Evolutionary conservation across 176 grass and related monocot species (phyloP).

Genomic region (Avena sativa): DNA sequence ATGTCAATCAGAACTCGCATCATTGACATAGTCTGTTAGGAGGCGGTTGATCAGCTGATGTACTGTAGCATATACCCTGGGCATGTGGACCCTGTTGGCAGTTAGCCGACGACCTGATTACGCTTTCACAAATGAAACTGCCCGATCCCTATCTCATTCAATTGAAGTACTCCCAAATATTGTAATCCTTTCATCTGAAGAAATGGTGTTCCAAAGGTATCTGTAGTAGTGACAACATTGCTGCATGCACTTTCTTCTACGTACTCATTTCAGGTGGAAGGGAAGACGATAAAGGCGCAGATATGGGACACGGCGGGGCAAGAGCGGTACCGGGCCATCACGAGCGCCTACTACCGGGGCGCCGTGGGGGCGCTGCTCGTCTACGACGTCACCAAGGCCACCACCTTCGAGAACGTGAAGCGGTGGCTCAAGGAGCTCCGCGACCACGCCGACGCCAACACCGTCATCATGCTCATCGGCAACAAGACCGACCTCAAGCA

Average conservation of each 20-base stretch:
- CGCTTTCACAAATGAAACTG: background rate
- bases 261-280: conserved; percentile 60
- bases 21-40: conserved; percentile 12
- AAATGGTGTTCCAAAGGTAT: background rate
- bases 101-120: background rate
- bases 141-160: background rate
- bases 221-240: background rate
- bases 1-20: background rate
- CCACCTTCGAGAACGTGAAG: conserved; percentile 63
- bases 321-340: conserved; percentile 77
- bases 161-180: background rate
- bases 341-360: conserved; percentile 84
- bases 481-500: conserved; percentile 81
- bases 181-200: background rate
- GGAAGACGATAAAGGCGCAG: conserved; percentile 71
- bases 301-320: conserved; percentile 87
- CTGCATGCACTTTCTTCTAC: background rate
- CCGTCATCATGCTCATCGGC: conserved; percentile 67
- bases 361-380: conserved; percentile 77
- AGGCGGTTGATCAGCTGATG: background rate
- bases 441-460: conserved; percentile 69
- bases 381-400: conserved; percentile 75
- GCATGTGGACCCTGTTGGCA: background rate
- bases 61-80: background rate
- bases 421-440: conserved; percentile 86